Evolutionary conservation across 805 yeast genomes (phyloP).

Genomic region (Hanseniaspora thailandica): DNA sequence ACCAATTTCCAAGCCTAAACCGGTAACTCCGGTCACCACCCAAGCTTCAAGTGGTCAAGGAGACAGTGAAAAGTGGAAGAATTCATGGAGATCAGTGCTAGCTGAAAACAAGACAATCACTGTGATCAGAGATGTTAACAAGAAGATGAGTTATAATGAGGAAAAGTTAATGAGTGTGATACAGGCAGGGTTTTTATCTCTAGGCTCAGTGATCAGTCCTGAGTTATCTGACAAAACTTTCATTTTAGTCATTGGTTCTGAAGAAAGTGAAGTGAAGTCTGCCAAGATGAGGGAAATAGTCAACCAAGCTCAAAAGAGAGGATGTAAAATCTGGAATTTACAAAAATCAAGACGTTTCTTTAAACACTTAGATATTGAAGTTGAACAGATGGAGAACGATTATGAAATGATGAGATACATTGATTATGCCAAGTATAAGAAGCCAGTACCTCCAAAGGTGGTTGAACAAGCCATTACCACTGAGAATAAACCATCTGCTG

Average conservation of each 20-base stretch:
- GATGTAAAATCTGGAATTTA: slow-evolving; percentile 75
- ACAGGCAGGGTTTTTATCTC: slow-evolving; percentile 26
- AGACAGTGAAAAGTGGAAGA: slow-evolving; percentile 15
- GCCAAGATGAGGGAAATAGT: slow-evolving; percentile 52
- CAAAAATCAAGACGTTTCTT: slow-evolving; percentile 77
- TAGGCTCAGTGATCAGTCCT: slow-evolving; percentile 47
- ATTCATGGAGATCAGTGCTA: slow-evolving; percentile 9
- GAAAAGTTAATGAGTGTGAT: slow-evolving; percentile 21
- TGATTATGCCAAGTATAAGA: slow-evolving; percentile 10
- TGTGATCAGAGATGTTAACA: background rate
- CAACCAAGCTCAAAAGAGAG: slow-evolving; percentile 45
- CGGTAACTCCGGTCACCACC: slow-evolving; percentile 20
- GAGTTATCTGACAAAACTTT: slow-evolving; percentile 48
- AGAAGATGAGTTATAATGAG: slow-evolving; percentile 18
- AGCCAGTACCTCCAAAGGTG: background rate
- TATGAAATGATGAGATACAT: slow-evolving; percentile 8
- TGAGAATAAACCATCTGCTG: background rate
- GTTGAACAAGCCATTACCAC: slow-evolving; percentile 10
- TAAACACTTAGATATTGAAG: slow-evolving; percentile 44
- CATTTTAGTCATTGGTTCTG: slow-evolving; percentile 68
- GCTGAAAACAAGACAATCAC: slow-evolving; percentile 6
- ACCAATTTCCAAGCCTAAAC: slow-evolving; percentile 16
- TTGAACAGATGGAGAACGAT: slow-evolving; percentile 22
- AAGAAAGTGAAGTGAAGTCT: slow-evolving; percentile 29
- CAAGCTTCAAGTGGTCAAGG: background rate